These are phyloP conservation scores for Backusella tuberculispora DNA, from an alignment of 192 early-diverging fungal genomes.

Conservation along the genomic window DNA sequence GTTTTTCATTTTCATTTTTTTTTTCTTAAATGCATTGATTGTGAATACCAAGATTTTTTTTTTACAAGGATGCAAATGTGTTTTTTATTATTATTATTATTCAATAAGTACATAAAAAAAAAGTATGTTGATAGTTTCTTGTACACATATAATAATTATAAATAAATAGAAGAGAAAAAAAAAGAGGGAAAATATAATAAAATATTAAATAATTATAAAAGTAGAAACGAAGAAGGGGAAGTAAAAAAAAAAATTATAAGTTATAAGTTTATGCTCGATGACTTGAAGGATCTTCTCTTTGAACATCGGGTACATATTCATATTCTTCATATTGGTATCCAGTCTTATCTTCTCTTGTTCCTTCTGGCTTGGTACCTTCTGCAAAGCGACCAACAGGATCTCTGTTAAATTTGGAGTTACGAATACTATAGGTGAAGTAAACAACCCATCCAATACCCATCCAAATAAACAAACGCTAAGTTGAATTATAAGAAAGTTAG, in stretches of 20 bases:
- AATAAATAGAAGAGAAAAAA: neutral
- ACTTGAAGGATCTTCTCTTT: neutral
- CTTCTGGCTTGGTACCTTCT: neutral
- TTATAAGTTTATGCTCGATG: neutral
- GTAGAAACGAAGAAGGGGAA: neutral
- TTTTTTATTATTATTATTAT: neutral
- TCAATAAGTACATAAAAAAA: neutral
- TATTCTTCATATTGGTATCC: neutral
- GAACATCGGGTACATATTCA: neutral
- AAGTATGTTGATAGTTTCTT: neutral
- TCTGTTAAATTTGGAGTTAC: conserved; percentile 64
- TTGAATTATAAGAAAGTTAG: neutral
- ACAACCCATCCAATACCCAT: conserved; percentile 76
- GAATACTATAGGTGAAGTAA: conserved; percentile 70
- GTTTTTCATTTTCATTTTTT: too few relatives aligned
- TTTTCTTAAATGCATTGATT: too few relatives aligned
- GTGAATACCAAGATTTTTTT: too few relatives aligned
- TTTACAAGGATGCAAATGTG: neutral
- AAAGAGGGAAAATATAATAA: neutral
- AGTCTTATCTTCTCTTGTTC: neutral
- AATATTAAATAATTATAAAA: neutral
- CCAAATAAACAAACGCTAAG: conserved; percentile 74
- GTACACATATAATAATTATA: neutral
- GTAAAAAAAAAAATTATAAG: neutral
- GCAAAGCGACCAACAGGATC: conserved; percentile 33